These are phyloP conservation scores for Pistacia integerrima DNA, from an alignment of 345 rosid species.

Conservation along the genomic window DNA sequence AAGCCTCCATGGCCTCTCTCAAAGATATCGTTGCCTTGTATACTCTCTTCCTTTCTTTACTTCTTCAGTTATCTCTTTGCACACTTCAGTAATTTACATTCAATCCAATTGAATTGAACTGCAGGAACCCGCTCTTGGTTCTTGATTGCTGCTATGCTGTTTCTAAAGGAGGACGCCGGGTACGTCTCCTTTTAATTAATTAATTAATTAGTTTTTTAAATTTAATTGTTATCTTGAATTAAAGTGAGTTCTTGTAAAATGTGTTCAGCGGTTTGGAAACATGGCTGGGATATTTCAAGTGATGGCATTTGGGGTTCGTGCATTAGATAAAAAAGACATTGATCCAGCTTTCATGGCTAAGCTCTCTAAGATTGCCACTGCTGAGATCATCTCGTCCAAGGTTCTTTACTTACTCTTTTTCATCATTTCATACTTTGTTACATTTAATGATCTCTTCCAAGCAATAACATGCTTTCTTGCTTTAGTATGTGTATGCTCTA, in stretches of 20 bases:
- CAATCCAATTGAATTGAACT: constrained; percentile 13
- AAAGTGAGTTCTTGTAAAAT: not conserved
- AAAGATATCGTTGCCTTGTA: constrained; percentile 78
- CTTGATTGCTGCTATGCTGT: constrained; percentile 87
- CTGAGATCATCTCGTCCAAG: constrained; percentile 95
- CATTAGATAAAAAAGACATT: constrained; percentile 56
- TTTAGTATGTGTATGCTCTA: not conserved
- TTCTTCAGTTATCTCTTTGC: not conserved
- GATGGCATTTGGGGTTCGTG: constrained; percentile 77
- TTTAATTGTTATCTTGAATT: not conserved
- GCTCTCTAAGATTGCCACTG: constrained; percentile 91
- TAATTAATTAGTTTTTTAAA: not conserved
- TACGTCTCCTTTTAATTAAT: constrained; percentile 22
- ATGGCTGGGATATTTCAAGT: constrained; percentile 97
- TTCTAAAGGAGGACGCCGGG: constrained; percentile 92
- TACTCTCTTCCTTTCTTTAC: not conserved
- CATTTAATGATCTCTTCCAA: too few species aligned
- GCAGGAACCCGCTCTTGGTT: constrained; percentile 89
- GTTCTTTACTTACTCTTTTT: constrained; percentile 31
- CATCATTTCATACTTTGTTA: not conserved
- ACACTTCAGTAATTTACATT: not conserved
- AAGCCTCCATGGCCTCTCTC: constrained; percentile 86
- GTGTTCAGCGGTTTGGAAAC: constrained; percentile 75
- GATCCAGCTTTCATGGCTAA: constrained; percentile 77
- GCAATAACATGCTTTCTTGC: too few species aligned